Conservation (phyloP, 2,329 filamentous ascomycete species). For the Talaromyces rugulosus region DNA sequence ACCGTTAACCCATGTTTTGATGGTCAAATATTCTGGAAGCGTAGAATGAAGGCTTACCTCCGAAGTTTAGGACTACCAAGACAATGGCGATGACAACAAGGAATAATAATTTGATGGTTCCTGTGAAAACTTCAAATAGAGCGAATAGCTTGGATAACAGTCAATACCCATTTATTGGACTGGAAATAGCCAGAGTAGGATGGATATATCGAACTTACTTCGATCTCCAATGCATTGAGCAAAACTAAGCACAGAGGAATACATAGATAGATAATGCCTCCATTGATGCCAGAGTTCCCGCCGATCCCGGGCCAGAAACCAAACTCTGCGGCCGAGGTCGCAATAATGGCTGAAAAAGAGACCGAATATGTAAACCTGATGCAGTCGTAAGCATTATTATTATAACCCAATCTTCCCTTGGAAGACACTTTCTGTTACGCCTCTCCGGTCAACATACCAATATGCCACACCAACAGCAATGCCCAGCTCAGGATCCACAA, state of each 20-base stretch:
- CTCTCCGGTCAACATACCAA: slow-evolving; percentile 21
- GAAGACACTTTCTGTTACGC: neutral
- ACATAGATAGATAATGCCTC: slow-evolving; percentile 18
- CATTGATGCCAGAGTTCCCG: slow-evolving; percentile 18
- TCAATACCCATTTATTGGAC: neutral
- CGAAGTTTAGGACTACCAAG: slow-evolving; percentile 8
- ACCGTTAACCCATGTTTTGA: neutral
- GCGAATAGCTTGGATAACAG: slow-evolving; percentile 3
- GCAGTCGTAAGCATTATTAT: neutral
- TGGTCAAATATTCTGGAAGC: neutral
- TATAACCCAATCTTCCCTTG: neutral
- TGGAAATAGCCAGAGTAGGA: neutral
- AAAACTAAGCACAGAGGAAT: slow-evolving; percentile 20
- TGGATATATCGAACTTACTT: slow-evolving; percentile 1
- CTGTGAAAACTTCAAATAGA: slow-evolving; percentile 6
- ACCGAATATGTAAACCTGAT: slow-evolving; percentile 27
- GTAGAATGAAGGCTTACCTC: slow-evolving; percentile 3
- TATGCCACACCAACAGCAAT: slow-evolving; percentile 32
- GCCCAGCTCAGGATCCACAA: slow-evolving; percentile 35
- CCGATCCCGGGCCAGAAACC: slow-evolving; percentile 21
- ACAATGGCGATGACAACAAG: slow-evolving; percentile 6
- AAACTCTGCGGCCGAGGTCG: slow-evolving; percentile 22
- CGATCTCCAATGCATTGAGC: slow-evolving; percentile 7
- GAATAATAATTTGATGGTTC: slow-evolving; percentile 5
- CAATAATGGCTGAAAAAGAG: slow-evolving; percentile 25